Evolutionary conservation across 768 basidiomycete genomes (phyloP).

Genomic region (Tulasnella sp.): DNA sequence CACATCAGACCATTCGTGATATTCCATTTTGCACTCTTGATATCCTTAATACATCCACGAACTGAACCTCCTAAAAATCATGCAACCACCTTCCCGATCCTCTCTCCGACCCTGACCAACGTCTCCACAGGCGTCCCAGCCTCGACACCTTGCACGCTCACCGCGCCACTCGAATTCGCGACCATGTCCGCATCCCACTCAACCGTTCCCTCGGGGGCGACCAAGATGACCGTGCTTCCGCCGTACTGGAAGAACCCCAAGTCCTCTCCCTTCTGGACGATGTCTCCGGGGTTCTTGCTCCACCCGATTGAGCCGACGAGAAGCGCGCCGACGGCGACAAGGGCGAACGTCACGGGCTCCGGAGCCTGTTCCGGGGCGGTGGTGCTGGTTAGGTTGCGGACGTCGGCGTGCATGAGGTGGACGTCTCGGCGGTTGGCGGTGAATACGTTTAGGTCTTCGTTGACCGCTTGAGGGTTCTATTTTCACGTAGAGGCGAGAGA

Average conservation of each 20-base stretch:
- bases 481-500: background rate
- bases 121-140: slow-evolving; percentile 42
- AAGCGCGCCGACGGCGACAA: slow-evolving; percentile 70
- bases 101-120: slow-evolving; percentile 43
- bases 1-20: background rate
- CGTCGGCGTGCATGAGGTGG: slow-evolving; percentile 35
- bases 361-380: slow-evolving; percentile 14
- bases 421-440: slow-evolving; percentile 51
- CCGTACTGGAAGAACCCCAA: slow-evolving; percentile 60
- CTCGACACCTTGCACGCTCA: slow-evolving; percentile 34
- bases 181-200: slow-evolving; percentile 44
- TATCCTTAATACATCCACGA: background rate
- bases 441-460: slow-evolving; percentile 55
- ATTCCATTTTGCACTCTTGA: background rate
- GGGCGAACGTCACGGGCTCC: slow-evolving; percentile 37
- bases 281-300: slow-evolving; percentile 33
- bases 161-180: background rate
- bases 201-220: slow-evolving; percentile 13
- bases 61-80: background rate
- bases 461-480: slow-evolving; percentile 69
- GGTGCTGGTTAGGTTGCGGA: slow-evolving; percentile 23
- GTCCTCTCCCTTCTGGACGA: slow-evolving; percentile 33
- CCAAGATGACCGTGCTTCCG: slow-evolving; percentile 51
- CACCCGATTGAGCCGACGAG: slow-evolving; percentile 66
- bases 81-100: slow-evolving; percentile 20